Base-by-base conservation (phyloP, 805 yeast genomes). In the Clavispora fructus region DNA sequence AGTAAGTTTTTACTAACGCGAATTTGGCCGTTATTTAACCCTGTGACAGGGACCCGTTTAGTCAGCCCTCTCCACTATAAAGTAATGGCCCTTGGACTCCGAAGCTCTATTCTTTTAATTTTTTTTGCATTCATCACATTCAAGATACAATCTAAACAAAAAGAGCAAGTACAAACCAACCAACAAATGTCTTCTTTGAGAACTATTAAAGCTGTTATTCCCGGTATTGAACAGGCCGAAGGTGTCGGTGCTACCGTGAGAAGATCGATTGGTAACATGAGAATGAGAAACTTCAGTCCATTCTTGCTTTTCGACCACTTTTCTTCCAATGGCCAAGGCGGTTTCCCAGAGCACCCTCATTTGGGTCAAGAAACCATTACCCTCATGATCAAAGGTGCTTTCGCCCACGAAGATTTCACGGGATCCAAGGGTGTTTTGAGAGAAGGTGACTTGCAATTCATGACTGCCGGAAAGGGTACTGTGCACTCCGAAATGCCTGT, bases 381-480 rank as follows among this genome's bases (percentile, higher is more conserved):
- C 0, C 75, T 82, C 49, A 65, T 85, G 42, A 66, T 79, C 47
- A 72, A 78, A 41, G 92, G 92, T 33, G 78, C 76, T 53, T 67
- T 86, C 64, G 85, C 87, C 6, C 95, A 86, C 61, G 90, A 85
- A 60, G 97, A 90, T 62, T 87, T 89, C 66, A 86, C 95, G 2
- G 96, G 96, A 1, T 69, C 85, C n/a, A 74, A 77, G 44, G 96
- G 96, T 46, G 73, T 87, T 8, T 67, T 90, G 44, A 74, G 78
- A 50, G 80, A 88, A 7, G 96, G 96, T 47, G 97, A 89, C 62
- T 70, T 90, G 54, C 97, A 89, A 64, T 88, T 89, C 64, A 89
- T 89, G 96, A 89, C 96, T 26, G 96, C 96, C 6, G 96, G 96
- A 49, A 78, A 77, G 56, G 97, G 95, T 42, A 80, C 88, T 32